These are phyloP conservation scores for Penicillium sumatraense DNA, from an alignment of 2,329 filamentous ascomycete species.

Conservation along the genomic window DNA sequence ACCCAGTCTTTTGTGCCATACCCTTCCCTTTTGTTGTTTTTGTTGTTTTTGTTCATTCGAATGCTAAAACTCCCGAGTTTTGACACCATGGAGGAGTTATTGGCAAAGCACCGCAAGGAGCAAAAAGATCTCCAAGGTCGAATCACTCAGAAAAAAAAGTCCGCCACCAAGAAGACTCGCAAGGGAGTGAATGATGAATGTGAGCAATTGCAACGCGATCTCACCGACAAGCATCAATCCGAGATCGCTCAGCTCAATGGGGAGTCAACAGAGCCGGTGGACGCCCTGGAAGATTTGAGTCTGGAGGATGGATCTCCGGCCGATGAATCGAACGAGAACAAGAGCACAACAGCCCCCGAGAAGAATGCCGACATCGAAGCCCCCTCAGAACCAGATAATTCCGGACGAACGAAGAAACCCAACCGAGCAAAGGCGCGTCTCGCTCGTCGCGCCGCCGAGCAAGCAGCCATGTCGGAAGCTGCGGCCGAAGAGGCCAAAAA, in stretches of 20 bases:
- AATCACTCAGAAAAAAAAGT: constrained; percentile 95
- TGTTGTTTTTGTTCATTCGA: constrained; percentile 2
- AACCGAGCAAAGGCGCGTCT: constrained; percentile 92
- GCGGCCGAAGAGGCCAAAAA: constrained; percentile 76
- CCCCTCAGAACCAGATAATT: constrained; percentile 12
- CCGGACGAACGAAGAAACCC: constrained; percentile 66
- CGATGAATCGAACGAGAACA: constrained; percentile 17
- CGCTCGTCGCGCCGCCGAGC: constrained; percentile 84
- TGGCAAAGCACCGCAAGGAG: constrained; percentile 83
- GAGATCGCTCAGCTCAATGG: constrained; percentile 56
- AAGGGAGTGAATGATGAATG: constrained; percentile 73
- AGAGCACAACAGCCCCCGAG: constrained; percentile 7
- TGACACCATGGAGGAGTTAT: constrained; percentile 71
- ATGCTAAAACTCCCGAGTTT: background rate
- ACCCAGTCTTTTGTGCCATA: constrained; percentile 2
- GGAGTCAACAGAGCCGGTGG: constrained; percentile 27
- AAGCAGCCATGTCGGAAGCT: constrained; percentile 68
- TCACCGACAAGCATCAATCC: constrained; percentile 58
- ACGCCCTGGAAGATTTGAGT: constrained; percentile 38
- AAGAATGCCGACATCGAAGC: constrained; percentile 10
- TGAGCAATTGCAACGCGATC: constrained; percentile 59
- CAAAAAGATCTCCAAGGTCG: constrained; percentile 81
- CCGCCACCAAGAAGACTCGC: constrained; percentile 80
- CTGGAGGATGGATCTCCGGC: constrained; percentile 32
- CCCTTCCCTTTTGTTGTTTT: background rate